Evolutionary conservation across 768 basidiomycete genomes (phyloP), one percentile per base, ranked within the genome.

Genomic region (Russula emetica): DNA sequence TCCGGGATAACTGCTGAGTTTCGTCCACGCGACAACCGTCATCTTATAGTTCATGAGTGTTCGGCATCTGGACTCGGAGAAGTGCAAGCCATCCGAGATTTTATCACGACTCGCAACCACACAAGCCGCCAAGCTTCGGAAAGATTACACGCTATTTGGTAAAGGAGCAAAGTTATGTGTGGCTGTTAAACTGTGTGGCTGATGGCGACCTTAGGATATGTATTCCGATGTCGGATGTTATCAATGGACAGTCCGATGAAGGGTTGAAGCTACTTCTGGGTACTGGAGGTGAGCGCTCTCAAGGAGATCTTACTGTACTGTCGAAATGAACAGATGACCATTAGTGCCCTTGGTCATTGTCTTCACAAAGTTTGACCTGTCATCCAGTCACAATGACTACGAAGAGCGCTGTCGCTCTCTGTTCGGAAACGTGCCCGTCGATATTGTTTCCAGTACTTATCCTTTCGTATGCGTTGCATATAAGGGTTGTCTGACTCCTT

Each of bases 141-240:
- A 32, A 64, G 53, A 32, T 26, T 60, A 7, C 63, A 64, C 7
- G 63, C 58, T 10, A 64, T 64, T 22, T 64, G 58, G 63, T 64
- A 55, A 16, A 22, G 36, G 5, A 18, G 34, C 5, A 18, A n/a
- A 9, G 36, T 51, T 30, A 26, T 13, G 24, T 5, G 13, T 47
- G 30, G 16, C 9, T 8, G 7, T 14, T 9, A 36, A 6, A 20
- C 44, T n/a, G 22, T 11, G 13, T 10, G 28, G 8, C 58, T 63
- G 22, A 64, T 34, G 18, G 22, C 30, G 18, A 55, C 2, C 0
- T 20, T n/a, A 64, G 63, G 63, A 42, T 64, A 42, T 64, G 63
- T 36, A 18, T 60, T 9, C 32, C 63, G 2, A n/a, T 40, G 18
- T 55, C 26, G 8, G 58, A 64, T 30, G 34, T 28, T 14, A 40